Percentiles rank a stretch among this genome's conserved stretches.
phyloP scores from a whole-genome alignment of 2,329 filamentous ascomycete species.

The Huntiella moniliformis region DNA sequence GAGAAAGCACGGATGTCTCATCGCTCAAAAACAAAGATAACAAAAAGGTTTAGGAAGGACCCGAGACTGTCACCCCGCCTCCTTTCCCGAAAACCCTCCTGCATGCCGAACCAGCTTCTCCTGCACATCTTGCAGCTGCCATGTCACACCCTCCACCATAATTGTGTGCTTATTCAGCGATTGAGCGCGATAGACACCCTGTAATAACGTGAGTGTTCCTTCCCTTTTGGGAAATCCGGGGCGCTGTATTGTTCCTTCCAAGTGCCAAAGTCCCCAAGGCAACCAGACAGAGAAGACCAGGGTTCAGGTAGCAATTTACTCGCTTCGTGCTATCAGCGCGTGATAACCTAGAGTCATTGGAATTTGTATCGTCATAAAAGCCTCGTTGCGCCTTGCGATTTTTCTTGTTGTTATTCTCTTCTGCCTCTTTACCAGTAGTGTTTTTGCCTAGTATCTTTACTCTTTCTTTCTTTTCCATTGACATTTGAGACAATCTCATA shows the following conservation, averaged over 20 bases:
- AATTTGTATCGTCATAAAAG: not conserved
- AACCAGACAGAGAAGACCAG: not conserved
- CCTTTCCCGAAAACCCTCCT: no score
- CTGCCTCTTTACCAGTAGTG: not conserved
- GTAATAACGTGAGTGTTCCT: not conserved
- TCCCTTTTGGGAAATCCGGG: not conserved
- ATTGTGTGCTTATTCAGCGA: no score
- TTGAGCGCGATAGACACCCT: not conserved
- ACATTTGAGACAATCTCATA: not conserved
- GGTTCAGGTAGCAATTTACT: not conserved
- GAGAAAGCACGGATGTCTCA: no score
- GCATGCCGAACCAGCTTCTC: no score
- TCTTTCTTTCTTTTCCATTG: not conserved
- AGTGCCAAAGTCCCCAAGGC: not conserved
- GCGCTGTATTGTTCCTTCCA: slow-evolving; percentile 7
- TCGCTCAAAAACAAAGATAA: no score
- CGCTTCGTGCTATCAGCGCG: not conserved
- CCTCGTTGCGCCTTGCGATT: not conserved
- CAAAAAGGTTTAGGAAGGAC: no score
- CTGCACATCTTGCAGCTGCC: no score
- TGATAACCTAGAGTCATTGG: not conserved
- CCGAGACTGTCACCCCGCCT: no score
- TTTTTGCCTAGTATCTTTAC: not conserved
- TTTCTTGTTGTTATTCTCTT: not conserved
- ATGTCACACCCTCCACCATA: no score